A percentile compares a stretch with the other conserved stretches of the same genome.
Conservation (phyloP, 106 monocot species). For the Phalaenopsis equestris region DNA sequence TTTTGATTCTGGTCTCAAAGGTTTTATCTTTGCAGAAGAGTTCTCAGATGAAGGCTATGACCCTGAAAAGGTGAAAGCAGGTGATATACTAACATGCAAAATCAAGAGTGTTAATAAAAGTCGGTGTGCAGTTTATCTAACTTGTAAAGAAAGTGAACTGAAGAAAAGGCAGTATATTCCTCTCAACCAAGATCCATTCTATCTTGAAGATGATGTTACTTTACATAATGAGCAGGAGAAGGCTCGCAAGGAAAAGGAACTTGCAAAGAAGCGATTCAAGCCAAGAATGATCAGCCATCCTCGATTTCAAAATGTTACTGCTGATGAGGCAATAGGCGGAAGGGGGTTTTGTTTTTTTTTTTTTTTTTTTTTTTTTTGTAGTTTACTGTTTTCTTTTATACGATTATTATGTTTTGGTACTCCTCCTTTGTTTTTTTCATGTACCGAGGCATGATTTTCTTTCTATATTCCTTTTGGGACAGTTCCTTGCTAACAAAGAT, state of each 20-base stretch:
- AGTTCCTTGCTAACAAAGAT: conserved; percentile 93
- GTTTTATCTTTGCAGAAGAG: conserved; percentile 49
- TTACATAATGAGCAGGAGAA: conserved; percentile 48
- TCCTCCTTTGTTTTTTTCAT: background rate
- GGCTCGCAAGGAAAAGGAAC: conserved; percentile 60
- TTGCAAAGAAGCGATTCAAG: conserved; percentile 66
- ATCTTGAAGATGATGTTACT: conserved; percentile 33
- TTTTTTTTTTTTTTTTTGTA: conserved; percentile 1
- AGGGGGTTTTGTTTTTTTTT: no score
- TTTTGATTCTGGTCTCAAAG: conserved; percentile 88
- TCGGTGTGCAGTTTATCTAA: conserved; percentile 58
- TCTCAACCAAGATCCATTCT: conserved; percentile 38
- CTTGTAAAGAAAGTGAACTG: conserved; percentile 61
- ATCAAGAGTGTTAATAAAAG: conserved; percentile 63
- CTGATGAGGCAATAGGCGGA: conserved; percentile 90
- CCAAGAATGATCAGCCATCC: conserved; percentile 98
- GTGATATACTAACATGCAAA: conserved; percentile 81
- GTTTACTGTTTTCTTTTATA: background rate
- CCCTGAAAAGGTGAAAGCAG: conserved; percentile 53
- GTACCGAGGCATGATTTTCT: background rate
- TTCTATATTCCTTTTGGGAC: conserved; percentile 8
- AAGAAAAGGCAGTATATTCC: conserved; percentile 20
- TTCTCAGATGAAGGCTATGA: conserved; percentile 54
- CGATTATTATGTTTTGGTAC: background rate
- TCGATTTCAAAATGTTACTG: conserved; percentile 73